phyloP scores from a whole-genome alignment of 352 stramenopile genomes.

The Phytophthora ohioensis region DNA sequence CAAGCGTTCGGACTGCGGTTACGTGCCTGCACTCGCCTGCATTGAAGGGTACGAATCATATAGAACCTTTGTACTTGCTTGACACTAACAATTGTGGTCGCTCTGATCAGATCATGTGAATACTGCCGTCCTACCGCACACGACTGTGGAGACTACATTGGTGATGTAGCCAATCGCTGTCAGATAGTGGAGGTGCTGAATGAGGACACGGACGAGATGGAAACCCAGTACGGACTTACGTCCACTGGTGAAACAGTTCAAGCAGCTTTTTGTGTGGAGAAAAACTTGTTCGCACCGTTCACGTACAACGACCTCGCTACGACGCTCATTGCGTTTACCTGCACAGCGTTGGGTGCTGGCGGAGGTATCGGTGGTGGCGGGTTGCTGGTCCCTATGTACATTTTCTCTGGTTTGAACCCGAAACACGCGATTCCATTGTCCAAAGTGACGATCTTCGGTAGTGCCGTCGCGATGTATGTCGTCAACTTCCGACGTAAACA shows the following conservation, averaged over 20 bases:
- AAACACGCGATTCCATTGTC: conserved; percentile 97
- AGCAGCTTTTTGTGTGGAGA: conserved; percentile 78
- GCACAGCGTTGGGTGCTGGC: conserved; percentile 88
- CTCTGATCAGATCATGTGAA: conserved; percentile 54
- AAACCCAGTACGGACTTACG: conserved; percentile 36
- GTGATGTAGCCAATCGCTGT: conserved; percentile 62
- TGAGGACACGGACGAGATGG: conserved; percentile 37
- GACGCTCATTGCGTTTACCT: conserved; percentile 72
- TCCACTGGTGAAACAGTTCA: conserved; percentile 5
- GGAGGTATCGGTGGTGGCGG: conserved; percentile 94
- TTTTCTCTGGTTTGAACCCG: conserved; percentile 89
- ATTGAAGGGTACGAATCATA: conserved; percentile 50
- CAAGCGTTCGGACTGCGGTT: conserved; percentile 67
- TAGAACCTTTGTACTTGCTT: neutral
- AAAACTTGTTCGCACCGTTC: conserved; percentile 79
- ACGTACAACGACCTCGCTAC: conserved; percentile 64
- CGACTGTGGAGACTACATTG: conserved; percentile 58
- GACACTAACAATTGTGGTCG: neutral
- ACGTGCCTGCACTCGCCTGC: conserved; percentile 75
- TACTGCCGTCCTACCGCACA: conserved; percentile 56
- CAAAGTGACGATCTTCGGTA: conserved; percentile 98
- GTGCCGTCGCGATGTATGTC: conserved; percentile 94
- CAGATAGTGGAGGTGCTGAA: conserved; percentile 45
- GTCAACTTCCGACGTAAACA: conserved; percentile 94
- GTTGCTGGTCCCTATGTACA: conserved; percentile 97